A percentile compares a stretch with the other conserved stretches of the same genome.
phyloP scores from a whole-genome alignment of 129 eudicot genomes.

The sunflower (Helianthus annuus) region DNA sequence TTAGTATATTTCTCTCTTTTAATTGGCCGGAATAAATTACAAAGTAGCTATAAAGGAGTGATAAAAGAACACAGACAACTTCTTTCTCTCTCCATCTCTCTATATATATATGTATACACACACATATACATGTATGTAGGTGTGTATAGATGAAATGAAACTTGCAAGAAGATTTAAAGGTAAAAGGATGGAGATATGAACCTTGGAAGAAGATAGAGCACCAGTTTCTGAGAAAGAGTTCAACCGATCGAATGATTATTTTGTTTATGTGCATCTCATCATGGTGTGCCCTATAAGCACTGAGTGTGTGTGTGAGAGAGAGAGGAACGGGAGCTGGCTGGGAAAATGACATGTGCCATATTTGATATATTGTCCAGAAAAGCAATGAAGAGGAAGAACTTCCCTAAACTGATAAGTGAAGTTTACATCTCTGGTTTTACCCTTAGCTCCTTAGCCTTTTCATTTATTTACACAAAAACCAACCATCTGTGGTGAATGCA shows the following conservation, averaged over 20 bases:
- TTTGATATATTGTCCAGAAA: constrained; percentile 30
- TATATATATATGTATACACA: no score
- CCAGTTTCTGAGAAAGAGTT: constrained; percentile 8
- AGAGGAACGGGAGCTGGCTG: constrained; percentile 16
- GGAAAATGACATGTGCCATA: constrained; percentile 28
- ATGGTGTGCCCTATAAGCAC: constrained; percentile 1
- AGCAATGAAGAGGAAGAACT: constrained; percentile 12
- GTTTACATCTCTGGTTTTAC: constrained; percentile 22
- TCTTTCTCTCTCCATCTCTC: background rate
- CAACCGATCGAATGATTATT: background rate
- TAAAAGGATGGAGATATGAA: background rate
- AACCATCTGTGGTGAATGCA: background rate
- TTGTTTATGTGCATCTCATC: constrained; percentile 6
- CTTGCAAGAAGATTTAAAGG: constrained; percentile 13
- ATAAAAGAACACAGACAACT: background rate
- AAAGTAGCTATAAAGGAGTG: background rate
- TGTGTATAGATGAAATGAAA: background rate
- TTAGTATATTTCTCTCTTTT: no score
- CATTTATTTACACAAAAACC: background rate
- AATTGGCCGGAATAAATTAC: no score
- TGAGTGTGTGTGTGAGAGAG: constrained; percentile 2
- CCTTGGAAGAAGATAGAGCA: constrained; percentile 26
- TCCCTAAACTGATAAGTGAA: constrained; percentile 33
- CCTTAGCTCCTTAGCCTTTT: constrained; percentile 10
- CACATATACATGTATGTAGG: background rate